Conservation (phyloP, 2,329 filamentous ascomycete genomes). For the Chaetomium sp. region DNA sequence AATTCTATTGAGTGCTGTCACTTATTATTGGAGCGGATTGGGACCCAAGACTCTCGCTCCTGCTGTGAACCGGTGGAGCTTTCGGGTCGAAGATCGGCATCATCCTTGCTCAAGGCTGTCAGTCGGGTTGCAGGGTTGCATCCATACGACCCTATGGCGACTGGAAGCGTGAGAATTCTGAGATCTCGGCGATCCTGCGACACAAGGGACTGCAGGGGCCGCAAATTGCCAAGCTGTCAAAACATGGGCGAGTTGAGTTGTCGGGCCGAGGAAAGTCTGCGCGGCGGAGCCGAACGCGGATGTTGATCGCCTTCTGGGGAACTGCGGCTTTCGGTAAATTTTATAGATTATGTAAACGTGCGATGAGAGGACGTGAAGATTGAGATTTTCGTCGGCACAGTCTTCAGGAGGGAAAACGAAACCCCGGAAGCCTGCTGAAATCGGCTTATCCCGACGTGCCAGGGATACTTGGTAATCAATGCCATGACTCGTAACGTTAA, state of each 20-base stretch:
- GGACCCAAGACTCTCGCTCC: neutral
- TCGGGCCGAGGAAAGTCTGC: neutral
- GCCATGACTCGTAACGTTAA: neutral
- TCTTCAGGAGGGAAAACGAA: neutral
- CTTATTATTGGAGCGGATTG: neutral
- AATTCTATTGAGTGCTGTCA: neutral
- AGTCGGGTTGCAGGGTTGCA: neutral
- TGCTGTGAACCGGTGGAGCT: neutral
- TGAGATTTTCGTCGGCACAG: neutral
- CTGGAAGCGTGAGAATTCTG: neutral
- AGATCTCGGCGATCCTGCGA: slow-evolving; percentile 1
- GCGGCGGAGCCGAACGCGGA: neutral
- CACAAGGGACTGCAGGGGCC: neutral
- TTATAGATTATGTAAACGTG: neutral
- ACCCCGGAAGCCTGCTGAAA: neutral
- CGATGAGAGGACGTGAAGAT: neutral
- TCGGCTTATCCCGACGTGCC: neutral
- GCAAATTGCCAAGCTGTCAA: neutral
- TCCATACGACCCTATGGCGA: neutral
- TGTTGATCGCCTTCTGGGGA: neutral
- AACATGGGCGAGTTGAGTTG: neutral
- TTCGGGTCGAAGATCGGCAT: neutral
- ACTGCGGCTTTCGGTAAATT: neutral
- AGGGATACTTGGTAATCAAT: neutral
- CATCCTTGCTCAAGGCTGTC: neutral